phyloP scores from a whole-genome alignment of 768 basidiomycete species.

The Calocera cornea region DNA sequence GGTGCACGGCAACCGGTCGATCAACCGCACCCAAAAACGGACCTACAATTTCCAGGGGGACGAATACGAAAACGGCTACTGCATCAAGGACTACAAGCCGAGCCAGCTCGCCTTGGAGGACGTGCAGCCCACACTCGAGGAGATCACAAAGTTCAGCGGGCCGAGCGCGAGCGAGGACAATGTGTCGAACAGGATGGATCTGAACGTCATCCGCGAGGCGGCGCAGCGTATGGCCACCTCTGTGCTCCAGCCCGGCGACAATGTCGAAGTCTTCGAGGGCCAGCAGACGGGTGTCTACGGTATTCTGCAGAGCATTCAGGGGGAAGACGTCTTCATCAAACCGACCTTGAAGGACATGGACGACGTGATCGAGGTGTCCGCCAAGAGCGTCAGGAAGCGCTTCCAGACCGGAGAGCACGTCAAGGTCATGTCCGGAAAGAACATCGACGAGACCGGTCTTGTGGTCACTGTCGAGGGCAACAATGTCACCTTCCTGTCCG shows the following conservation, averaged over 20 bases:
- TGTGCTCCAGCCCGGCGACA: slow-evolving; percentile 93
- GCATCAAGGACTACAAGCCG: slow-evolving; percentile 89
- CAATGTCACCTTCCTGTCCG: slow-evolving; percentile 90
- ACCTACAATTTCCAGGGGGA: slow-evolving; percentile 83
- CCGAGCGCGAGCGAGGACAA: slow-evolving; percentile 47
- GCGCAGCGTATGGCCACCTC: slow-evolving; percentile 82
- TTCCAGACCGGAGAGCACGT: slow-evolving; percentile 98
- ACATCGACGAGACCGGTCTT: slow-evolving; percentile 88
- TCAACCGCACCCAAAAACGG: slow-evolving; percentile 49
- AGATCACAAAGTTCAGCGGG: slow-evolving; percentile 80
- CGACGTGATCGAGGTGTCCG: slow-evolving; percentile 74
- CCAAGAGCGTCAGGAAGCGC: slow-evolving; percentile 78
- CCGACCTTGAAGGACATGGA: slow-evolving; percentile 72
- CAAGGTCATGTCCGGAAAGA: slow-evolving; percentile 93
- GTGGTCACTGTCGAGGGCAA: slow-evolving; percentile 85
- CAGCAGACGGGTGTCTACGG: slow-evolving; percentile 90
- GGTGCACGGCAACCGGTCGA: slow-evolving; percentile 65
- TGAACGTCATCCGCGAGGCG: slow-evolving; percentile 84
- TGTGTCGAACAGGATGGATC: slow-evolving; percentile 55
- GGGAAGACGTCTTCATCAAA: slow-evolving; percentile 75
- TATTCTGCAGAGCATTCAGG: slow-evolving; percentile 74
- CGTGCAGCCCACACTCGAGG: slow-evolving; percentile 89
- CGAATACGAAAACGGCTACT: slow-evolving; percentile 86
- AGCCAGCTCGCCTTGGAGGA: slow-evolving; percentile 67
- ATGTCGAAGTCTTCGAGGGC: slow-evolving; percentile 93